Conservation (phyloP, 2,329 filamentous ascomycete genomes). For the Coniochaeta sp. region DNA sequence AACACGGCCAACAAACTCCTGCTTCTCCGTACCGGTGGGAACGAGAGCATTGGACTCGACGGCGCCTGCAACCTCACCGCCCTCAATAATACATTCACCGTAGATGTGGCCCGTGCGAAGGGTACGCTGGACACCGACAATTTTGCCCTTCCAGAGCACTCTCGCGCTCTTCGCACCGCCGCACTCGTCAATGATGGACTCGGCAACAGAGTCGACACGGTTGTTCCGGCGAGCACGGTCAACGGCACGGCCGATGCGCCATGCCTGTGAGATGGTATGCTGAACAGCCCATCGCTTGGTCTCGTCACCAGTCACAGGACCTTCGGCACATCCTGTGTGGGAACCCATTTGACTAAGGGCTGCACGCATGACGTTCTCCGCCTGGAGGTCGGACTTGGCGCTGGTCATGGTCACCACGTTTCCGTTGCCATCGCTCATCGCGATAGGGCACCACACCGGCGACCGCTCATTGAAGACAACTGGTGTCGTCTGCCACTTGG, state of each 20-base stretch:
- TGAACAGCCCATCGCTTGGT: conserved; percentile 43
- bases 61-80: conserved; percentile 20
- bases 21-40: not conserved
- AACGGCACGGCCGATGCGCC: conserved; percentile 54
- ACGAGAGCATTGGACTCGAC: not conserved
- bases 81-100: conserved; percentile 50
- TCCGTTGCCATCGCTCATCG: conserved; percentile 44
- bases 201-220: conserved; percentile 44
- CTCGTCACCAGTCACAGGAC: conserved; percentile 39
- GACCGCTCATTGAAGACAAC: conserved; percentile 41
- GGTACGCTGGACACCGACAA: conserved; percentile 49
- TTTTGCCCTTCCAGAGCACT: conserved; percentile 57
- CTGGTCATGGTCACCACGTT: conserved; percentile 42
- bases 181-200: conserved; percentile 50
- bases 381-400: conserved; percentile 34
- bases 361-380: conserved; percentile 42
- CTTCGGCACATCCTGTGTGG: conserved; percentile 38
- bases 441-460: conserved; percentile 35
- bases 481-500: conserved; percentile 45
- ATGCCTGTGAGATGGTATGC: conserved; percentile 44
- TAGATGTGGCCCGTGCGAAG: conserved; percentile 51
- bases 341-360: conserved; percentile 49
- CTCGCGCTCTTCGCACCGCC: conserved; percentile 44
- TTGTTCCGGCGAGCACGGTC: conserved; percentile 20
- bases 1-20: conserved; percentile 34